A percentile compares a stretch with the other conserved stretches of the same genome.
These are phyloP conservation scores for Arthroderma sp. DNA, from an alignment of 2,329 filamentous ascomycete species.

Conservation along the genomic window DNA sequence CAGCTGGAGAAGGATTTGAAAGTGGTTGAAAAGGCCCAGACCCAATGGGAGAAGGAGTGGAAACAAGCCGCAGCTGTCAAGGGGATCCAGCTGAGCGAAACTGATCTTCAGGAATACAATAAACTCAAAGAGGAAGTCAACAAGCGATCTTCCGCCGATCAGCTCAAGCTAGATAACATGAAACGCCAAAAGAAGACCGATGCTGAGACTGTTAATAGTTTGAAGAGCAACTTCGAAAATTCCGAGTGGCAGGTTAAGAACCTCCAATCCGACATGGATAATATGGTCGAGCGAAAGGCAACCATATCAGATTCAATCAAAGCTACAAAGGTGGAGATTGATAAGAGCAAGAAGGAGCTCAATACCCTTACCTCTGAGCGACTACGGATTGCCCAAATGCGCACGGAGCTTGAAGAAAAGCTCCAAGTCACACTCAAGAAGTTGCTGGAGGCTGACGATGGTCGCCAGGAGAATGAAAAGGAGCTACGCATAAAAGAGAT, in stretches of 20 bases:
- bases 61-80: conserved; percentile 71
- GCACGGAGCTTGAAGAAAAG: conserved; percentile 85
- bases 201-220: conserved; percentile 74
- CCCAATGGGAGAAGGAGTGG: conserved; percentile 79
- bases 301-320: conserved; percentile 50
- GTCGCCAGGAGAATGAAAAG: conserved; percentile 70
- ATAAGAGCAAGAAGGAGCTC: conserved; percentile 78
- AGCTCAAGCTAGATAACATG: conserved; percentile 74
- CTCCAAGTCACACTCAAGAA: conserved; percentile 68
- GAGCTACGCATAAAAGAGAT: conserved; percentile 70
- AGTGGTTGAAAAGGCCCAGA: conserved; percentile 77
- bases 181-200: conserved; percentile 81
- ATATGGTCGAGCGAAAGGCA: conserved; percentile 55
- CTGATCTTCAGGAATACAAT: conserved; percentile 83
- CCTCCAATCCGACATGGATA: conserved; percentile 56
- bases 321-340: conserved; percentile 62
- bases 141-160: conserved; percentile 65
- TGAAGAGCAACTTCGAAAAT: conserved; percentile 76
- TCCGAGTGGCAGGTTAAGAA: conserved; percentile 61
- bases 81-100: conserved; percentile 71
- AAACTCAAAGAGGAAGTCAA: conserved; percentile 72
- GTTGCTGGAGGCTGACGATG: conserved; percentile 73
- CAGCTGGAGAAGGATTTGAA: conserved; percentile 69
- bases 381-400: conserved; percentile 63
- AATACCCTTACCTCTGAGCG: conserved; percentile 76